A percentile compares a stretch with the other conserved stretches of the same genome.
phyloP scores from a whole-genome alignment of 768 basidiomycete genomes.

The Boletus rufocinnamomeus region DNA sequence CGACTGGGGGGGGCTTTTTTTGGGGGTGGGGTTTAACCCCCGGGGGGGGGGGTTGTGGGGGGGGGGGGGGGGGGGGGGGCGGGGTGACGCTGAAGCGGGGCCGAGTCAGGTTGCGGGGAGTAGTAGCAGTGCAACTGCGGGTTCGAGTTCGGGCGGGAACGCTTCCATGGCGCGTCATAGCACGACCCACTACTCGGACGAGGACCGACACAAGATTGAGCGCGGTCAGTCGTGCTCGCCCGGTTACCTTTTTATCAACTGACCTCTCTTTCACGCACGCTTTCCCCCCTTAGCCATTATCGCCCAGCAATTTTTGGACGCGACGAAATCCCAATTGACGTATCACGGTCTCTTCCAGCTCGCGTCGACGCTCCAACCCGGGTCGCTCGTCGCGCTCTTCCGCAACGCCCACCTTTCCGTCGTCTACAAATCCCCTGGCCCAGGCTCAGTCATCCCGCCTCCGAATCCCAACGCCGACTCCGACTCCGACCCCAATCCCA shows the following conservation, averaged over 20 bases:
- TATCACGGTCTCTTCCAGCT: constrained; percentile 87
- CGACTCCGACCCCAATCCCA: background rate
- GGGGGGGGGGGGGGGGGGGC: too few species aligned
- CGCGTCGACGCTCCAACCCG: constrained; percentile 47
- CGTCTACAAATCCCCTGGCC: constrained; percentile 56
- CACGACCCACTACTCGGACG: constrained; percentile 43
- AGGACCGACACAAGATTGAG: constrained; percentile 63
- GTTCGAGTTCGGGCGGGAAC: constrained; percentile 11
- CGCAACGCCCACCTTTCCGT: constrained; percentile 90
- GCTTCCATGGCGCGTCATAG: constrained; percentile 1
- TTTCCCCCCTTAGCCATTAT: constrained; percentile 52
- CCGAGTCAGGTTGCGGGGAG: too few species aligned
- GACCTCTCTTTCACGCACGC: background rate
- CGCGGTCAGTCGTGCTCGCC: constrained; percentile 53
- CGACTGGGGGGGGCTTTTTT: too few species aligned
- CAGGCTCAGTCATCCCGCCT: background rate
- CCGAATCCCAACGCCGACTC: background rate
- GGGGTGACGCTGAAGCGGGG: too few species aligned
- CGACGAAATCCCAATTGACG: constrained; percentile 79
- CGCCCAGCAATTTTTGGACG: constrained; percentile 67
- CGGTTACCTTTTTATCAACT: background rate
- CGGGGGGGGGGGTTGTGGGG: too few species aligned
- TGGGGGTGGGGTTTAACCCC: too few species aligned
- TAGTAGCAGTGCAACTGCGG: too few species aligned
- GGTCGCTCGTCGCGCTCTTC: constrained; percentile 83